Conservation (phyloP, 1,139 yeast species). For the Kluyveromyces sp. region DNA sequence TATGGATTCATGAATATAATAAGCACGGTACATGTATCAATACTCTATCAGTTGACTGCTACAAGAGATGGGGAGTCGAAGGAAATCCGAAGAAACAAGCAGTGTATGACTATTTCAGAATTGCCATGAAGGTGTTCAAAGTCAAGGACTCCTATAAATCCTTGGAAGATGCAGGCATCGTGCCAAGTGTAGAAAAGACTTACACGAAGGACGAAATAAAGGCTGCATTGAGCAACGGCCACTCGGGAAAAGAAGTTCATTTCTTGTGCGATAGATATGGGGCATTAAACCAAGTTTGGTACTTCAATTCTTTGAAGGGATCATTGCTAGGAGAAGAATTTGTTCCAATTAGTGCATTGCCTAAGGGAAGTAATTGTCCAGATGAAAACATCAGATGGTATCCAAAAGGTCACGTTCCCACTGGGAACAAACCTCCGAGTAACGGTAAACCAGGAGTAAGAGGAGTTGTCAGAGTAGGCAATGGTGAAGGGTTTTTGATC, state of each 20-base stretch:
- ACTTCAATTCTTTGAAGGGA: constrained; percentile 73
- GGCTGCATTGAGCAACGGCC: constrained; percentile 52
- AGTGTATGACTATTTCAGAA: constrained; percentile 71
- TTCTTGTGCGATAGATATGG: constrained; percentile 63
- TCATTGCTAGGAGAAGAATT: constrained; percentile 63
- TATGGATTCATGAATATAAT: constrained; percentile 93
- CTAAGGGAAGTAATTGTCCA: constrained; percentile 55
- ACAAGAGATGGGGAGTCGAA: constrained; percentile 32
- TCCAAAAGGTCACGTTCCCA: constrained; percentile 55
- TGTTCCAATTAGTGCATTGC: constrained; percentile 54
- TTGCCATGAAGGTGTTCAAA: constrained; percentile 57
- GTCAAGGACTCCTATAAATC: constrained; percentile 66
- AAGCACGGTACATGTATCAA: constrained; percentile 92
- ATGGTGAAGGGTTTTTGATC: constrained; percentile 61
- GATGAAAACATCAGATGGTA: constrained; percentile 60
- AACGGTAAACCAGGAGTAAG: constrained; percentile 21
- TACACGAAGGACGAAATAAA: constrained; percentile 61
- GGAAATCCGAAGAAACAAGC: constrained; percentile 38
- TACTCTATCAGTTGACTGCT: constrained; percentile 70
- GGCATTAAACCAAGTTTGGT: constrained; percentile 85
- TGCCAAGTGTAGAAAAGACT: constrained; percentile 53
- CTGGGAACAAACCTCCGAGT: constrained; percentile 15
- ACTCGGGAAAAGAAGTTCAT: constrained; percentile 54
- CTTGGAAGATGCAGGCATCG: constrained; percentile 59
- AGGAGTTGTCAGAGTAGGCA: constrained; percentile 48